Percentiles rank a stretch among this genome's conserved stretches.
These are phyloP conservation scores for Tetrahymena elliotti DNA, from an alignment of 73 alveolate species.

Conservation along the genomic window DNA sequence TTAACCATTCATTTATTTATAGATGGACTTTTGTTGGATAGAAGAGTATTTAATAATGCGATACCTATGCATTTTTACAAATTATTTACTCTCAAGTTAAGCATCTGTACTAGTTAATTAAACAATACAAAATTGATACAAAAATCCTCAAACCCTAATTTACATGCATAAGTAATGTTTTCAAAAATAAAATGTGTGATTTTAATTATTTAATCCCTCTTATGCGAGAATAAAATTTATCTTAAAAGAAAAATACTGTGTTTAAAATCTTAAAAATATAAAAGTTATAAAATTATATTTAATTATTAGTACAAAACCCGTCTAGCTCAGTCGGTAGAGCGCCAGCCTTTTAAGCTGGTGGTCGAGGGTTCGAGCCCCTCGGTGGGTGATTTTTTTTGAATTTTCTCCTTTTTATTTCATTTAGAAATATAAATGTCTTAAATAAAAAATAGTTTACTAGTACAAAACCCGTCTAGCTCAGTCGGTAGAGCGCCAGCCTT, in stretches of 20 bases:
- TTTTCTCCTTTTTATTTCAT: neutral
- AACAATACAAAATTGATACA: neutral
- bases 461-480: neutral
- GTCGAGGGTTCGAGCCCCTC: neutral
- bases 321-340: neutral
- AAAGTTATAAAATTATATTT: neutral
- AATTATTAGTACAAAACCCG: neutral
- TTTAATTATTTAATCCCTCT: no score
- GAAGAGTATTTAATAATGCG: no score
- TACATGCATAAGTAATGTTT: no score
- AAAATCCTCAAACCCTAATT: no score
- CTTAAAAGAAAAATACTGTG: no score
- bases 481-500: conserved; percentile 6
- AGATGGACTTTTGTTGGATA: neutral
- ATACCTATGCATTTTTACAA: neutral
- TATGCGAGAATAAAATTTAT: no score
- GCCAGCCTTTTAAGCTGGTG: neutral
- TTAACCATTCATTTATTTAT: neutral
- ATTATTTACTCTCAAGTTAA: neutral
- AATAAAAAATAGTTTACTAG: no score
- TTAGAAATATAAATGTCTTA: no score
- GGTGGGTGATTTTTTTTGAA: neutral
- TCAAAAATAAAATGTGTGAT: no score
- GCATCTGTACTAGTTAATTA: neutral
- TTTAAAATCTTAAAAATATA: no score